Evolutionary conservation across 352 stramenopile species (phyloP).

Genomic region (Pythium periplocum): DNA sequence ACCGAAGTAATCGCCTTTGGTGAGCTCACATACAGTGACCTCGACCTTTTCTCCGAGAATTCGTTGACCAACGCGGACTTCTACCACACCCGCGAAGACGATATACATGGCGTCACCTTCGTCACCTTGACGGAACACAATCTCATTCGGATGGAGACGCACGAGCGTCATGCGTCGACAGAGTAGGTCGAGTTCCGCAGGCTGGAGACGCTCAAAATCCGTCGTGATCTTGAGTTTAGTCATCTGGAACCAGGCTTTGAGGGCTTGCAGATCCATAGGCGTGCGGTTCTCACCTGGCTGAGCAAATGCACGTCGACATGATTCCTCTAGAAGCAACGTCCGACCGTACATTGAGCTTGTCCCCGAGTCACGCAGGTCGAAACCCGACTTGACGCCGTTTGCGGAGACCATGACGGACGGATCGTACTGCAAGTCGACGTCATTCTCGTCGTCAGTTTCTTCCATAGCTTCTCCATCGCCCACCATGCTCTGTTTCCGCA

Average conservation of each 20-base stretch:
- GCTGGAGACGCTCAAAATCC: constrained; percentile 57
- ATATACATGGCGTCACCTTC: constrained; percentile 73
- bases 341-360: constrained; percentile 42
- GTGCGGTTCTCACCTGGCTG: constrained; percentile 49
- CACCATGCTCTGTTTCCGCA: constrained; percentile 19
- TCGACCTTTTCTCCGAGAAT: constrained; percentile 59
- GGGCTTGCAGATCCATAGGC: constrained; percentile 45
- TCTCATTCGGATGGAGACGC: constrained; percentile 40
- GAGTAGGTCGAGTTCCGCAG: constrained; percentile 50
- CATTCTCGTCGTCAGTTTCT: constrained; percentile 6
- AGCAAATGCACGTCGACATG: constrained; percentile 49
- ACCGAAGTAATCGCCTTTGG: constrained; percentile 68
- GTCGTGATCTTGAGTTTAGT: constrained; percentile 75
- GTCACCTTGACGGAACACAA: constrained; percentile 64
- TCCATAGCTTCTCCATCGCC: background rate
- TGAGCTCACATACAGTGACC: constrained; percentile 59
- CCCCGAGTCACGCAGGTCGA: constrained; percentile 29
- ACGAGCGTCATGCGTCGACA: constrained; percentile 55
- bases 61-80: constrained; percentile 55
- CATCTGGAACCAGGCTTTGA: constrained; percentile 71
- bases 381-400: constrained; percentile 30
- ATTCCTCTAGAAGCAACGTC: constrained; percentile 65
- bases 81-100: constrained; percentile 53
- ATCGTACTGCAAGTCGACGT: constrained; percentile 10
- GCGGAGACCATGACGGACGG: constrained; percentile 7